Evolutionary conservation across 352 stramenopile genomes (phyloP).

Genomic region (Pythium oligandrum): DNA sequence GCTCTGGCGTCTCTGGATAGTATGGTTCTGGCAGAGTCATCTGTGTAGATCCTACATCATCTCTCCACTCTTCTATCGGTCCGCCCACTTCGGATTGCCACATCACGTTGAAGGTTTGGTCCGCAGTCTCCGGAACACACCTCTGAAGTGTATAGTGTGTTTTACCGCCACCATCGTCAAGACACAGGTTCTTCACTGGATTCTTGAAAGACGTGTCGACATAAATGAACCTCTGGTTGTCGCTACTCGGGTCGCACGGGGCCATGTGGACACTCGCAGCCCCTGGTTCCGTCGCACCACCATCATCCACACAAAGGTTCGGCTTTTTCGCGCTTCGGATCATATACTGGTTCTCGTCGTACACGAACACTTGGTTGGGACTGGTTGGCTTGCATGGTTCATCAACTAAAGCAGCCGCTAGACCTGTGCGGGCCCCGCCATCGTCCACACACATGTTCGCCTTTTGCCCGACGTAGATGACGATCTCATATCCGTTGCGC

Average conservation of each 20-base stretch:
- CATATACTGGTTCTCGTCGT: constrained; percentile 1
- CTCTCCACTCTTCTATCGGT: constrained; percentile 2
- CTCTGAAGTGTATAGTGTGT: background rate
- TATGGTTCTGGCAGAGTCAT: background rate
- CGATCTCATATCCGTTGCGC: constrained; percentile 1
- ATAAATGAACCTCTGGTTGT: constrained; percentile 4
- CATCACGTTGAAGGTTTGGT: constrained; percentile 1
- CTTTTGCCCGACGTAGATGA: background rate
- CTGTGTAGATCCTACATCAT: background rate
- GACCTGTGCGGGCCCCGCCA: background rate
- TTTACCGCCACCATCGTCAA: background rate
- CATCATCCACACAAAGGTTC: background rate
- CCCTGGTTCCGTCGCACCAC: background rate
- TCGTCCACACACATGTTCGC: constrained; percentile 2
- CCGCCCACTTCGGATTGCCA: constrained; percentile 3
- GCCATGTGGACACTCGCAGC: constrained; percentile 2
- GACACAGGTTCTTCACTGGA: constrained; percentile 3
- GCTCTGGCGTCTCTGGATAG: too few species aligned
- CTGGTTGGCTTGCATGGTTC: constrained; percentile 1
- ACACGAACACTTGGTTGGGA: constrained; percentile 4
- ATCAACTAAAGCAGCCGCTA: background rate
- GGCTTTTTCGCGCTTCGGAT: constrained; percentile 3
- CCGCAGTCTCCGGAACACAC: background rate
- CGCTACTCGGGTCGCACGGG: constrained; percentile 3
- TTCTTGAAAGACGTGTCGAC: background rate